Percentiles rank a stretch among this genome's conserved stretches.
Conservation (phyloP, 139 green algal genomes). For the Haematococcus lacustris region DNA sequence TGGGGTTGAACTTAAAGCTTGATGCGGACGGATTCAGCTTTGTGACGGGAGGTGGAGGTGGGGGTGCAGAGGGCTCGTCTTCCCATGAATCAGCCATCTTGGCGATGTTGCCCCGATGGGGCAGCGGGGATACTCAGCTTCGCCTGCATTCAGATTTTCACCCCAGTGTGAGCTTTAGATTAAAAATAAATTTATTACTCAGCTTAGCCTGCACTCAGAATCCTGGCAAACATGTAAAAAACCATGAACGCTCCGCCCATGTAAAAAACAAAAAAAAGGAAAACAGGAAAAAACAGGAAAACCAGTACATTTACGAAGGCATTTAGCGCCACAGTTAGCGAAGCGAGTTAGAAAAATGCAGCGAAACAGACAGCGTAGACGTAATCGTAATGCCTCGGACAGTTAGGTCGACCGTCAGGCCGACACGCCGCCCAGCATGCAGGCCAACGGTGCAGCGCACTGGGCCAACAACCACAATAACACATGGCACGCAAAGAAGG, state of each 20-base stretch:
- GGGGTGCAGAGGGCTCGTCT: constrained; percentile 15
- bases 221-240: neutral
- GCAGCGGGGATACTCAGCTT: neutral
- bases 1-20: constrained; percentile 62
- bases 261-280: neutral
- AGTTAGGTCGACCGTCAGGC: too few relatives aligned
- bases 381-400: too few relatives aligned
- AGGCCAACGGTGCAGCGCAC: too few relatives aligned
- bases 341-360: too few relatives aligned
- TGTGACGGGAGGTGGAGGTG: constrained; percentile 3
- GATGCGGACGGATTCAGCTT: constrained; percentile 48
- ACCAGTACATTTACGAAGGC: too few relatives aligned
- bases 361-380: too few relatives aligned
- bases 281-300: neutral
- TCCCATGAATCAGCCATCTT: constrained; percentile 37
- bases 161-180: neutral
- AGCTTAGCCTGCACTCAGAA: neutral
- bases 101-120: neutral
- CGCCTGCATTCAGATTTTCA: neutral
- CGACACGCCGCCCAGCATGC: too few relatives aligned
- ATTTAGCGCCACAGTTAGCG: too few relatives aligned
- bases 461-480: too few relatives aligned
- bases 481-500: too few relatives aligned
- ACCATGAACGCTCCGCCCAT: too few relatives aligned
- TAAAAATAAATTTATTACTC: neutral